phyloP scores from a whole-genome alignment of 2,329 filamentous ascomycete genomes.

The Nothophoma quercina region DNA sequence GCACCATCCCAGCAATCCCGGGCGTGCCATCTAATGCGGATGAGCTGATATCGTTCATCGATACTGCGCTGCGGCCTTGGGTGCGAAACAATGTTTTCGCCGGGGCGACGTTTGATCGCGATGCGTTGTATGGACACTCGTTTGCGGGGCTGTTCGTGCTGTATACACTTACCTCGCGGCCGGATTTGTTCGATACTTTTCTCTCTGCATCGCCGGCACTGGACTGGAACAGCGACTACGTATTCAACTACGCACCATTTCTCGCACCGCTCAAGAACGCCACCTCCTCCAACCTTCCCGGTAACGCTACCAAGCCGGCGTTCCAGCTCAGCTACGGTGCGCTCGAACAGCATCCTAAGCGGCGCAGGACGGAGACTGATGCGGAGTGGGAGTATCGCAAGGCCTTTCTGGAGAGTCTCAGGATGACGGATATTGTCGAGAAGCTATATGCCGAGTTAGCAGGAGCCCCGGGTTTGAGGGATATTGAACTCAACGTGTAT shows the following conservation, averaged over 20 bases:
- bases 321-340: conserved; percentile 43
- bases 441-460: conserved; percentile 35
- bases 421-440: conserved; percentile 33
- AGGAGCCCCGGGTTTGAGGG: conserved; percentile 30
- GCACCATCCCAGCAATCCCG: conserved; percentile 31
- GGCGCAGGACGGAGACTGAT: conserved; percentile 37
- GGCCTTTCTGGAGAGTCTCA: conserved; percentile 32
- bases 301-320: conserved; percentile 34
- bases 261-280: conserved; percentile 28
- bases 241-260: conserved; percentile 39
- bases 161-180: conserved; percentile 53
- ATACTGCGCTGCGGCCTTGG: conserved; percentile 50
- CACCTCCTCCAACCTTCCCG: background rate
- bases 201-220: conserved; percentile 58
- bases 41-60: conserved; percentile 55
- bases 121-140: conserved; percentile 60
- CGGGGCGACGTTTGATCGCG: conserved; percentile 44
- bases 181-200: conserved; percentile 54
- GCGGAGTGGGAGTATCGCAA: conserved; percentile 37
- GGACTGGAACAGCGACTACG: conserved; percentile 57
- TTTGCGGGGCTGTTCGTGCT: conserved; percentile 59
- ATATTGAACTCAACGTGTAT: conserved; percentile 40
- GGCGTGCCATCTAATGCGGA: conserved; percentile 55
- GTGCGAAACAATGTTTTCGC: conserved; percentile 39
- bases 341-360: conserved; percentile 36